phyloP scores from a whole-genome alignment of 352 stramenopile genomes.

The Globisporangium echinulatum region DNA sequence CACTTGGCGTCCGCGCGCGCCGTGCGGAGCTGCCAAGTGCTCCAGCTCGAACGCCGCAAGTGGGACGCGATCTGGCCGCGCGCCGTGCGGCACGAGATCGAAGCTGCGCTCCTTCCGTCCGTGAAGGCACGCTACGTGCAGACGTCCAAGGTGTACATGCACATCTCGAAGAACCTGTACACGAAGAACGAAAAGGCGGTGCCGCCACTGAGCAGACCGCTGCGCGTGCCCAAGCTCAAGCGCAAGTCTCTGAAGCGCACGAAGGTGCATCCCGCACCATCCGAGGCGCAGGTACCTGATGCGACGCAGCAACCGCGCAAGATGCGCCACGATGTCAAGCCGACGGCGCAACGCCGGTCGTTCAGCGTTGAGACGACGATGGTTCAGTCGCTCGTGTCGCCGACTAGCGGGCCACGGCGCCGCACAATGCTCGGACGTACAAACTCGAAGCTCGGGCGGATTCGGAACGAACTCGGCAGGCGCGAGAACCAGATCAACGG shows the following conservation, averaged over 20 bases:
- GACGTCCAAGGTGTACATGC: slow-evolving; percentile 30
- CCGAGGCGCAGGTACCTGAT: background rate
- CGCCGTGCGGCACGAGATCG: slow-evolving; percentile 26
- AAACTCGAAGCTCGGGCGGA: slow-evolving; percentile 1
- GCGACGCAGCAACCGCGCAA: background rate
- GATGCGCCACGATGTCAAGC: background rate
- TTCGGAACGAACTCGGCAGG: slow-evolving; percentile 1
- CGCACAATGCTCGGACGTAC: slow-evolving; percentile 3
- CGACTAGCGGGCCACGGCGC: background rate
- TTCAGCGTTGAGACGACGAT: background rate
- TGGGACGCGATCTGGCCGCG: slow-evolving; percentile 54
- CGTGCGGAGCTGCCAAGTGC: slow-evolving; percentile 51
- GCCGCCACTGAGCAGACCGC: background rate
- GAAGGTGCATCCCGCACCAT: background rate
- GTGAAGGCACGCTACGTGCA: slow-evolving; percentile 32
- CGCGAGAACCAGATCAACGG: background rate
- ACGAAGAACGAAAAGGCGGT: slow-evolving; percentile 37
- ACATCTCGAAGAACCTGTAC: slow-evolving; percentile 65
- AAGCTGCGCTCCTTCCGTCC: slow-evolving; percentile 28
- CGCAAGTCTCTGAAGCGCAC: background rate
- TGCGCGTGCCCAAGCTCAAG: slow-evolving; percentile 1
- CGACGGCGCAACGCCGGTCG: slow-evolving; percentile 1
- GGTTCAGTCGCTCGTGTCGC: background rate
- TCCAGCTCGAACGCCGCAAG: slow-evolving; percentile 40
- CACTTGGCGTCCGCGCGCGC: slow-evolving; percentile 40